Percentiles rank a stretch among this genome's conserved stretches.
Evolutionary conservation across 1,284 basidiomycete genomes (phyloP).

Genomic region (Sphagnurus paluster): DNA sequence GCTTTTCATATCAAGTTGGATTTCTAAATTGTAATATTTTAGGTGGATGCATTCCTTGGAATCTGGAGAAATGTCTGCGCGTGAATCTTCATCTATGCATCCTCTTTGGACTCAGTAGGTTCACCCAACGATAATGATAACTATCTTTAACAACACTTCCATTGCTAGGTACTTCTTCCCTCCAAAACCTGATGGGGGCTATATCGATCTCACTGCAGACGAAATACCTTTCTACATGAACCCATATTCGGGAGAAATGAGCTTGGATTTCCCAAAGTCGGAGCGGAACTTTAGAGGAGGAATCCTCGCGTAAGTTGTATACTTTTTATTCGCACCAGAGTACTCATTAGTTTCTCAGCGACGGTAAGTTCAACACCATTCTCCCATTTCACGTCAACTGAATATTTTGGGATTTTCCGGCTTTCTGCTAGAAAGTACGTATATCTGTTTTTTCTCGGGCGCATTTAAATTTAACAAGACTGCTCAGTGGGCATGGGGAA

Average conservation of each 20-base stretch:
- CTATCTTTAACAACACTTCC: background rate
- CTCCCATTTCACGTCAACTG: conserved; percentile 6
- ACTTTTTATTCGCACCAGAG: background rate
- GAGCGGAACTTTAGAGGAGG: conserved; percentile 83
- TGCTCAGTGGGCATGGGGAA: conserved; percentile 90
- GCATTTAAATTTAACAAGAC: background rate
- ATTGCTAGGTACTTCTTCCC: conserved; percentile 71
- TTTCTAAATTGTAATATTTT: conserved; percentile 7
- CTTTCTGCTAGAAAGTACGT: conserved; percentile 45
- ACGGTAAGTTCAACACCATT: conserved; percentile 42
- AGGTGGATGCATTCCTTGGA: conserved; percentile 96
- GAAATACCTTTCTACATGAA: conserved; percentile 84
- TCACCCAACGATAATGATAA: conserved; percentile 2
- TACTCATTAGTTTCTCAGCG: conserved; percentile 36
- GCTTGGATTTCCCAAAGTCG: conserved; percentile 82
- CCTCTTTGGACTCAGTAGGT: conserved; percentile 91
- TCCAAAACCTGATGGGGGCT: conserved; percentile 49
- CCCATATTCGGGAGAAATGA: conserved; percentile 93
- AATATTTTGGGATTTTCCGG: background rate
- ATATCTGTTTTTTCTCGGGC: background rate
- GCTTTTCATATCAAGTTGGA: background rate
- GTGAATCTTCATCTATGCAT: conserved; percentile 80
- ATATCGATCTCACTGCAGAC: conserved; percentile 71
- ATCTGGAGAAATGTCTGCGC: conserved; percentile 65
- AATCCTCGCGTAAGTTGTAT: conserved; percentile 75